Percentiles rank a stretch among this genome's conserved stretches.
These are phyloP conservation scores for Cunninghamia lanceolata DNA, from an alignment of 75 land plant species.

Conservation along the genomic window DNA sequence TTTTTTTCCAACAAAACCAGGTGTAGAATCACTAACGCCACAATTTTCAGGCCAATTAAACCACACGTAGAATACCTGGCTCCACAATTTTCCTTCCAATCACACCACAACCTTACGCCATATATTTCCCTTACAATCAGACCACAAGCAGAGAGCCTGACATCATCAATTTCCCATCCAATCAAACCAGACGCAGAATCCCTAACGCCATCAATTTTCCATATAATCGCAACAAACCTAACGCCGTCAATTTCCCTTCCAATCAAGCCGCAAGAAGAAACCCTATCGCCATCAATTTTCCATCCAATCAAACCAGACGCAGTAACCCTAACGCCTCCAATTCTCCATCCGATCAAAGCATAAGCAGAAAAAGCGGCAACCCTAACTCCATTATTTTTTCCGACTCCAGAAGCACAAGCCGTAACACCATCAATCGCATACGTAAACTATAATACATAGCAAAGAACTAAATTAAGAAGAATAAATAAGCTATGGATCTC, in stretches of 20 bases:
- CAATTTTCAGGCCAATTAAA: not conserved
- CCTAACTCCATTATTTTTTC: no score
- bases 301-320: no score
- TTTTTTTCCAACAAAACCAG: not conserved
- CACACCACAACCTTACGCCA: not conserved
- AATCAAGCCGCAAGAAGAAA: not conserved
- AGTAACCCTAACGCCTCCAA: no score
- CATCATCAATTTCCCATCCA: not conserved
- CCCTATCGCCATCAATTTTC: not conserved
- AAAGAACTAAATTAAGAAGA: not conserved
- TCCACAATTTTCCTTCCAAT: not conserved
- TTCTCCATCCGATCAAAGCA: no score
- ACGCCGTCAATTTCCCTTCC: not conserved
- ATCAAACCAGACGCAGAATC: not conserved
- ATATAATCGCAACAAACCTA: not conserved
- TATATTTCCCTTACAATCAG: not conserved
- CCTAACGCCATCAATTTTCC: not conserved
- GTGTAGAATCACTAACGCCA: not conserved
- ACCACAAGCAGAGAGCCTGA: not conserved
- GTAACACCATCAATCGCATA: not conserved
- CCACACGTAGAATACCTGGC: no score
- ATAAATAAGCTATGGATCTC: not conserved
- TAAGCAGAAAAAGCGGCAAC: no score
- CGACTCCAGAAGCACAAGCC: not conserved
- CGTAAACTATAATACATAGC: not conserved